These are phyloP conservation scores for Dinochytrium kinnereticum DNA, from an alignment of 371 early-diverging fungal genomes.

Conservation along the genomic window DNA sequence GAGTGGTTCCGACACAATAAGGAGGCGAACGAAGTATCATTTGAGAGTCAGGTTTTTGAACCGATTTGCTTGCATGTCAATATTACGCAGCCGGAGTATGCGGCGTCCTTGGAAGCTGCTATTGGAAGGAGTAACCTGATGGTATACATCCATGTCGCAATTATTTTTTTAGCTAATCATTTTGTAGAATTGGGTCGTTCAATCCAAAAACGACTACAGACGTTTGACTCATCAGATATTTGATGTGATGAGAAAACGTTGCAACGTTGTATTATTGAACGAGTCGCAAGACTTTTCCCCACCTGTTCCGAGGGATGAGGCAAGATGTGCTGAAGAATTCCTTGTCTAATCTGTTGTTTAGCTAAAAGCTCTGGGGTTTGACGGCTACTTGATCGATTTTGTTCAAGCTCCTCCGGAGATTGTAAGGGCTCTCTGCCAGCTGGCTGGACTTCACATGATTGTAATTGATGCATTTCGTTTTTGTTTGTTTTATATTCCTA, in stretches of 20 bases:
- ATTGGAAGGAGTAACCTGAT: slow-evolving; percentile 23
- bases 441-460: slow-evolving; percentile 62
- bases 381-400: slow-evolving; percentile 72
- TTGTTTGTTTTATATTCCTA: background rate
- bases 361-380: slow-evolving; percentile 63
- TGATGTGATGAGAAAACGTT: slow-evolving; percentile 62
- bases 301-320: background rate
- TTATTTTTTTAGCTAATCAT: background rate
- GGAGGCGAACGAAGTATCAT: slow-evolving; percentile 46
- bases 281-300: background rate
- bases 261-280: slow-evolving; percentile 28
- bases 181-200: slow-evolving; percentile 77
- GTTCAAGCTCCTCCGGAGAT: slow-evolving; percentile 77
- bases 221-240: slow-evolving; percentile 64
- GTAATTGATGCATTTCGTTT: too few species aligned
- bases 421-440: slow-evolving; percentile 67
- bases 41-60: slow-evolving; percentile 72
- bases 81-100: slow-evolving; percentile 66
- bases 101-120: slow-evolving; percentile 67
- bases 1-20: slow-evolving; percentile 60
- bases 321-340: background rate
- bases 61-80: slow-evolving; percentile 72
- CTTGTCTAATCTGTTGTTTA: background rate
- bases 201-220: slow-evolving; percentile 77
- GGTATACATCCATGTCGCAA: slow-evolving; percentile 18